These are phyloP conservation scores for Phytophthora pini DNA, from an alignment of 352 stramenopile genomes.

Conservation along the genomic window DNA sequence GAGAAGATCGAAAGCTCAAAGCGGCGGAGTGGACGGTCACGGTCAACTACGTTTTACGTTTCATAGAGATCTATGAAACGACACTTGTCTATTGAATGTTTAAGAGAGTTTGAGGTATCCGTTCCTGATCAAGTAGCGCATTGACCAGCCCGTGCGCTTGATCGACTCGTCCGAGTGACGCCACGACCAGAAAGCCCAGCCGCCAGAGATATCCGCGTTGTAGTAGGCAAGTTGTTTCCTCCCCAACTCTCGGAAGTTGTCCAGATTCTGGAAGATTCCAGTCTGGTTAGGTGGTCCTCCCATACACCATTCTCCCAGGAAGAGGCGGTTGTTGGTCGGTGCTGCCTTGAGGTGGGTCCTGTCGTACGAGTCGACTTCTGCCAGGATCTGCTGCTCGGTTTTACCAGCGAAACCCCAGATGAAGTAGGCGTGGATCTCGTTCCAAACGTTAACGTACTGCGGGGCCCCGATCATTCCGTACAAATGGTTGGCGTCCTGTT, in stretches of 20 bases:
- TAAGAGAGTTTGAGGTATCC: conserved; percentile 28
- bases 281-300: conserved; percentile 31
- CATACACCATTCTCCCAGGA: conserved; percentile 66
- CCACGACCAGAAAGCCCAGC: conserved; percentile 65
- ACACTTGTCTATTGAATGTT: neutral
- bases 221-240: conserved; percentile 41
- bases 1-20: no score
- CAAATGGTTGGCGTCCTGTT: conserved; percentile 40
- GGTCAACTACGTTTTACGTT: no score
- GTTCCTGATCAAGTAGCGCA: conserved; percentile 37
- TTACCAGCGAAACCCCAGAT: conserved; percentile 48
- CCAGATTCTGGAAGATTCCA: conserved; percentile 39
- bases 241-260: conserved; percentile 40
- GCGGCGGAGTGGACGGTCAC: no score
- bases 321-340: conserved; percentile 25
- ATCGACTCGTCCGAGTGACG: conserved; percentile 46
- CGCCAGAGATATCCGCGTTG: conserved; percentile 24
- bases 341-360: conserved; percentile 21
- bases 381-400: conserved; percentile 27
- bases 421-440: conserved; percentile 67
- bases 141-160: conserved; percentile 49
- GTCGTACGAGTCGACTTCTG: conserved; percentile 33
- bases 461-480: conserved; percentile 33
- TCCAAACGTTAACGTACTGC: conserved; percentile 64
- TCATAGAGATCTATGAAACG: neutral